Evolutionary conservation across 2,329 filamentous ascomycete genomes (phyloP), one percentile per base, ranked within the genome.

Genomic region (Calonectria hongkongensis): DNA sequence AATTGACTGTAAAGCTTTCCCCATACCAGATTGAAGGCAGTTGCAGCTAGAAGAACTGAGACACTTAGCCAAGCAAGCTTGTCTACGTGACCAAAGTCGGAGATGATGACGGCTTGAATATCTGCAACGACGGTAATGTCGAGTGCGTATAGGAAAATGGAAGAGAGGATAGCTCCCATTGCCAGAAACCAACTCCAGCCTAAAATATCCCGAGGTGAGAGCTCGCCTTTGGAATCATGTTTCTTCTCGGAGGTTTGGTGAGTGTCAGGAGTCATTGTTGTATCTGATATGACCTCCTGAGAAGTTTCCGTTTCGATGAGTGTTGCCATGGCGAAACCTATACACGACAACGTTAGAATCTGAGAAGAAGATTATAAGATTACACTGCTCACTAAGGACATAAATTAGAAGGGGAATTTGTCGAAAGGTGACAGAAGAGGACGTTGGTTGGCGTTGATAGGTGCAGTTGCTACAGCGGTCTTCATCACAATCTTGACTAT

Each of bases 1-100:
- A 58, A 58, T 36, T 58, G 51, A 30, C 51, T 58, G 18, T 58
- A 58, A 13, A 58, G 4, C n/a, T 58, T 58, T 4, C 51, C 51
- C 30, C n/a, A 51, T 2, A 30, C 6, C 5, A 51, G 48, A 13
- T 30, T 51, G 13, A 51, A 30, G 2, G 48, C 27, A 15, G 13
- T 30, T 4, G 48, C 27, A 4, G 48, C 15, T 1, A 51, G 27
- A 15, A 51, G 48, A 30, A 51, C 27, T 10, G 48, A 51, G 2
- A 51, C 27, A n/a, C 25, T 51, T 0, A 30, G 27, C 48, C 27
- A 51, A 9, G 48, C 48, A 28, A 51, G 48, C 8, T 51, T 51
- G 48, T 51, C 48, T 51, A 51, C 48, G 16, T 51, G 48, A 8
- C 48, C 27, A 51, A 51, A 51, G 15, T 51, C 48, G 4, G 48